Evolutionary conservation across 441 rosid species (phyloP), one percentile per base, ranked within the genome.

Genomic region (Francoa sonchifolia): DNA sequence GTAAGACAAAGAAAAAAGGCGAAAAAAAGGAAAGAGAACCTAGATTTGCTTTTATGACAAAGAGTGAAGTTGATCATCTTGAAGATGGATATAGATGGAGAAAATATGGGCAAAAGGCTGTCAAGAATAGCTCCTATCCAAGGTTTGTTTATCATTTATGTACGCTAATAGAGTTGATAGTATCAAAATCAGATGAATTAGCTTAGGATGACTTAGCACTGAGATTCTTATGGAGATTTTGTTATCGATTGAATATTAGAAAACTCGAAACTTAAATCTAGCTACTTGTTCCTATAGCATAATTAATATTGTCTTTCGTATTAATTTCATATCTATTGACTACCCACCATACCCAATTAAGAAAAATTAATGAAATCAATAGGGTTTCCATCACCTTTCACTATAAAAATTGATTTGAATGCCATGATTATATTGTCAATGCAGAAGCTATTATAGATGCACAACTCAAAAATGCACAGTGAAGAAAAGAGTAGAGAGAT

Each of bases 31-130:
- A 68, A 46, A 72, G 33, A 51, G 78, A 75, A 31, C 68, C 73
- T 9, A 61, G 71, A 27, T 65, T 75, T 55, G 83, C 83, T 1
- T 79, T 79, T 68, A 66, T 79, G 83, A 78, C 88, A 15, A 78
- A 68, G 66, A 78, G 71, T 21, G 87, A 78, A 8, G 59, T 78
- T 19, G 87, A 78, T 70, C 74, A 72, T 57, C 80, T 78, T 13
- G 87, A 74, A 67, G 82, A 78, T 53, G 87, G 87, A 25, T 78
- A 74, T 50, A 66, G n/a, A n/a, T n/a, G n/a, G n/a, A n/a, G n/a
- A n/a, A n/a, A n/a, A n/a, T n/a, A n/a, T n/a, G n/a, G n/a, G 79
- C 88, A 79, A 51, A 79, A 78, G 12, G 82, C 88, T 26, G 82
- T 78, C 20, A 78, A 78, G 48, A 74, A 78, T 30, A 78, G 87